Evolutionary conservation across 768 basidiomycete species (phyloP), one percentile per base, ranked within the genome.

Genomic region (Tulasnella sp.): DNA sequence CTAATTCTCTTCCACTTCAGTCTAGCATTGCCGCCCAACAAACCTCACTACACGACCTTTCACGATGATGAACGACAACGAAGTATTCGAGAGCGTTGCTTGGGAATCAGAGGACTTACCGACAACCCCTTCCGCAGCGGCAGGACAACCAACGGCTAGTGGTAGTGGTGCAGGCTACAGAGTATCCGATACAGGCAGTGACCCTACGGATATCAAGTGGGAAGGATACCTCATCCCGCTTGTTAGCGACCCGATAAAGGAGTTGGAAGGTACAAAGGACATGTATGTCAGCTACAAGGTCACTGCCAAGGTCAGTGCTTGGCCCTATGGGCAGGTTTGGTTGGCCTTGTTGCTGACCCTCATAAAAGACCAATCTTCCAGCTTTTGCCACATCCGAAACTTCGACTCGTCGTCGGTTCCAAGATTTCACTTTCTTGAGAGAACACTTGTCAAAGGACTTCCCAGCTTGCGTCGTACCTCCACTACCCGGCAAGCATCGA

Each of bases 401-500:
- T 0, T 90, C 91, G 2, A 87, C 93, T 20, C 90, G 98, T 73
- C 88, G 98, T 78, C 91, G 98, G 42, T 99, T 97, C 85, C 94
- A 96, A 82, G 98, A 99, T 85, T 99, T 99, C 84, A 93, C 94
- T 48, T 99, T 99, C 83, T 86, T 99, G 70, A 88, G 94, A 78
- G 91, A 97, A 70, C 90, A 97, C 81, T 89, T 99, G 35, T 89
- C 90, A 15, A 91, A 91, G 85, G 92, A 96, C 84, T 99, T 98
- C 82, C 95, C 96, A 3, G 98, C 98, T 77, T 97, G 96, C 82
- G 96, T 99, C n/a, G 94, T 99, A 0, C 96, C 98, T 37, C 94
- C 94, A 11, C 88, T 99, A 70, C 98, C 98, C 9, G 96, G 95
- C 84, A 99, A 99, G 84, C 98, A 99, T 82, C 88, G 98, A 75